Evolutionary conservation across 129 eudicot genomes (phyloP), one percentile per base, ranked within the genome.

Genomic region (Ambrosia artemisiifolia): DNA sequence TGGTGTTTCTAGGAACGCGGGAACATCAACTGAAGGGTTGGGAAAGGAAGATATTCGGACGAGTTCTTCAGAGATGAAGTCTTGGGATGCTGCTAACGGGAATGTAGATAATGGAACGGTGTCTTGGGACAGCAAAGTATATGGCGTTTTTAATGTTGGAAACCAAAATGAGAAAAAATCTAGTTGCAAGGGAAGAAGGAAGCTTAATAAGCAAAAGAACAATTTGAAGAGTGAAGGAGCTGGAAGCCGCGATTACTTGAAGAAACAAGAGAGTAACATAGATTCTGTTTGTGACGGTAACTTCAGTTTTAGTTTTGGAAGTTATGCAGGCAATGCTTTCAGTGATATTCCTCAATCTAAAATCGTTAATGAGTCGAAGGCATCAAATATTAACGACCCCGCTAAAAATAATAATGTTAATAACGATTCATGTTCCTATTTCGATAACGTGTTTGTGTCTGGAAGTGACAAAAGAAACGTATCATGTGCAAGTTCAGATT

Each of bases 351-450:
- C 65, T 51, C 64, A 11, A 50, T 80, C 44, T 72, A 75, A 85
- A 63, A 65, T 87, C 44, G 65, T 77, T 4, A 78, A 79, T 49
- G 87, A 84, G 67, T 47, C 86, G 80, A 82, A 84, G 86, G 56
- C 70, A 49, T 76, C 88, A 75, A 82, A 71, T 17, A 77, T 84
- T 42, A 69, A 72, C 67, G 81, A 74, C 63, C 75, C 78, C 51
- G 56, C 47, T 59, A 71, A 68, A 48, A 75, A 20, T 50, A 19
- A 11, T 82, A 60, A 19, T 71, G 65, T 28, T 13, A 67, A 82
- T 17, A 75, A 69, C 11, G 71, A 71, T 63, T 70, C 75, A 14
- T 55, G 46, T 76, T 61, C 42, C 35, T 50, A 44, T 65, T 36
- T 53, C 63, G 40, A 10, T 19, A 69, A 66, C 56, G 28, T 46